A percentile compares a stretch with the other conserved stretches of the same genome.
Evolutionary conservation across 495 filamentous ascomycete species (phyloP).

Genomic region (Aspergillus baeticus): DNA sequence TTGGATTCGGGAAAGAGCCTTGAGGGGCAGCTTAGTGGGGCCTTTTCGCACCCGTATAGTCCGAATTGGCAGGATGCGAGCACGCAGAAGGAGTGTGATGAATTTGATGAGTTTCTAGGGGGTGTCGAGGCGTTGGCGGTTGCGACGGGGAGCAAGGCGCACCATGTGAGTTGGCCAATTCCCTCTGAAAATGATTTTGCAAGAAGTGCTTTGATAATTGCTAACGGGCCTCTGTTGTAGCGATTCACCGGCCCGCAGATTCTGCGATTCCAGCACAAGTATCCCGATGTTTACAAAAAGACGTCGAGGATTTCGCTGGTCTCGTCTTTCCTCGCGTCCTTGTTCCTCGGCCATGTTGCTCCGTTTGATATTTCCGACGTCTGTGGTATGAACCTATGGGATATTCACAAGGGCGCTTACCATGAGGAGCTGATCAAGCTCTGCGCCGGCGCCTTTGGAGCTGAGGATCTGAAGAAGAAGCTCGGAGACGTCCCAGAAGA

Average conservation of each 20-base stretch:
- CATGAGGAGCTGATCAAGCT: constrained; percentile 71
- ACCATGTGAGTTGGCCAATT: constrained; percentile 69
- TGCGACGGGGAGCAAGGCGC: constrained; percentile 85
- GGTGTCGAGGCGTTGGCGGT: constrained; percentile 64
- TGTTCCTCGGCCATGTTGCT: constrained; percentile 83
- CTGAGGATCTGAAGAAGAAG: constrained; percentile 68
- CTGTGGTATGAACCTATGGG: constrained; percentile 96
- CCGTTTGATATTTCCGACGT: constrained; percentile 93
- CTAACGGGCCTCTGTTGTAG: constrained; percentile 43
- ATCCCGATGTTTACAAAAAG: constrained; percentile 74
- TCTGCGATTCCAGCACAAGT: constrained; percentile 74
- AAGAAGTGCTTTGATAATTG: neutral
- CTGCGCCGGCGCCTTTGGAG: constrained; percentile 67
- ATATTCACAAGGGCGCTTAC: constrained; percentile 73
- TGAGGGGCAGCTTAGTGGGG: constrained; percentile 67
- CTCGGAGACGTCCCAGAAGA: constrained; percentile 78
- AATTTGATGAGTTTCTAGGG: constrained; percentile 73
- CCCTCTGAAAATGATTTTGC: constrained; percentile 22
- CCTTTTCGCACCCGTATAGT: constrained; percentile 82
- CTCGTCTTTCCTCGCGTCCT: constrained; percentile 89
- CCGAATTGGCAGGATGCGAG: constrained; percentile 98
- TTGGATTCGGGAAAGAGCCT: constrained; percentile 60
- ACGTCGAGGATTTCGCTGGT: constrained; percentile 89
- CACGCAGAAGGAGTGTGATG: constrained; percentile 87
- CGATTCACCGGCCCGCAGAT: constrained; percentile 99